These are phyloP conservation scores for Atkinsonella hypoxylon DNA, from an alignment of 2,329 filamentous ascomycete species.

Conservation along the genomic window DNA sequence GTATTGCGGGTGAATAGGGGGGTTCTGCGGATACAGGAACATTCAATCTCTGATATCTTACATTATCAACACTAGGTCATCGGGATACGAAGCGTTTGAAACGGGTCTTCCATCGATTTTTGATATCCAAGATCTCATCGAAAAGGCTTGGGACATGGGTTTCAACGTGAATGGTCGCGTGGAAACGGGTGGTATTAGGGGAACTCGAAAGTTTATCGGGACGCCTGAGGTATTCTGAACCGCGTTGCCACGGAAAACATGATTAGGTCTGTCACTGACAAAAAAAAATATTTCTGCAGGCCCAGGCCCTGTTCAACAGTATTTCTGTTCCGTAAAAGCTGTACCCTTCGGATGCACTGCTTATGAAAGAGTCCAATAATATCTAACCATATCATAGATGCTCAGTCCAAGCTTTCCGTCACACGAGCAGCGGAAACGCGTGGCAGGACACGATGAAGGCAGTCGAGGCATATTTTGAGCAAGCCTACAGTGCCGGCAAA, in stretches of 20 bases:
- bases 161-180: constrained; percentile 62
- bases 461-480: constrained; percentile 64
- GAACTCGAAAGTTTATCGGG: constrained; percentile 92
- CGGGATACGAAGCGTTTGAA: constrained; percentile 49
- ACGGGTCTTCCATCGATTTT: constrained; percentile 62
- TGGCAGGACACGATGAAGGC: constrained; percentile 48
- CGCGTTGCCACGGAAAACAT: background rate
- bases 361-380: background rate
- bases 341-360: background rate
- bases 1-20: constrained; percentile 36
- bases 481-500: constrained; percentile 29
- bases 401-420: constrained; percentile 48
- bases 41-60: constrained; percentile 86
- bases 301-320: constrained; percentile 63
- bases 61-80: constrained; percentile 46
- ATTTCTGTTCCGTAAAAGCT: constrained; percentile 50
- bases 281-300: constrained; percentile 31
- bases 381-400: constrained; percentile 29
- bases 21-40: constrained; percentile 91
- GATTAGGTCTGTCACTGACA: background rate
- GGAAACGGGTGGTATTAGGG: constrained; percentile 77
- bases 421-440: constrained; percentile 29
- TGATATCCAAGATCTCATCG: constrained; percentile 74
- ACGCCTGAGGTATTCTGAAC: constrained; percentile 59
- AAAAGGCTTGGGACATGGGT: constrained; percentile 75